Evolutionary conservation across 225 moss, liverwort and hornwort genomes (phyloP), one percentile per base, ranked within the genome.

Genomic region (Thuidium tamariscinum): DNA sequence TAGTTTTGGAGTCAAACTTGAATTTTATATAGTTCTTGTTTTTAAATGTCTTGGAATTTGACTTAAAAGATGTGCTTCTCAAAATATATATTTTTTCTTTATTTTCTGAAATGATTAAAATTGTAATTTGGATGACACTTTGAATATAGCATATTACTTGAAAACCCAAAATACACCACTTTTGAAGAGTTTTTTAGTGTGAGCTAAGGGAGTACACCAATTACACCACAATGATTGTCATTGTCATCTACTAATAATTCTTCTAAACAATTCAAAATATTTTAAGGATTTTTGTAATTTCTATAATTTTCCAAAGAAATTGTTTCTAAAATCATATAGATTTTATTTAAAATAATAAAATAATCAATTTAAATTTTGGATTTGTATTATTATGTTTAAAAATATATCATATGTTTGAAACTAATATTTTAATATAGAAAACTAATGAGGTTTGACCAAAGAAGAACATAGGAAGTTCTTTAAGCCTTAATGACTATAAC

Each of bases 381-480:
- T 27, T 12, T 27, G 26, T 27, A 60, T 12, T 27, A 27, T 1
- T 60, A 13, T 60, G 60, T 13, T 2, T 23, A 27, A 60, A 27
- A 60, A 51, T 51, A 51, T 12, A 13, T 10, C 12, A 27, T 13
- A 60, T 13, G 9, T 23, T 27, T 60, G 10, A 60, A 27, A 66
- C 19, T 2, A 5, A 36, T 21, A 0, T 66, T 66, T 6, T 6
- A 65, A 65, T 37, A 36, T 37, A 5, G 3, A 37, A 21, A 67
- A 37, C 22, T 36, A 21, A 66, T 11, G 11, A 66, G 7, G 3
- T 36, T 13, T 67, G 3, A 36, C 32, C 20, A 20, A 66, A 36
- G 0, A 5, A 2, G 5, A 66, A 21, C 0, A 32, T 6, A 0
- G 10, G 0, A n/a, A 11, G n/a, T 11, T 20, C 2, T 34, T 34